Evolutionary conservation across 148 eudicot genomes (phyloP).

Genomic region (Persicaria tinctoria): DNA sequence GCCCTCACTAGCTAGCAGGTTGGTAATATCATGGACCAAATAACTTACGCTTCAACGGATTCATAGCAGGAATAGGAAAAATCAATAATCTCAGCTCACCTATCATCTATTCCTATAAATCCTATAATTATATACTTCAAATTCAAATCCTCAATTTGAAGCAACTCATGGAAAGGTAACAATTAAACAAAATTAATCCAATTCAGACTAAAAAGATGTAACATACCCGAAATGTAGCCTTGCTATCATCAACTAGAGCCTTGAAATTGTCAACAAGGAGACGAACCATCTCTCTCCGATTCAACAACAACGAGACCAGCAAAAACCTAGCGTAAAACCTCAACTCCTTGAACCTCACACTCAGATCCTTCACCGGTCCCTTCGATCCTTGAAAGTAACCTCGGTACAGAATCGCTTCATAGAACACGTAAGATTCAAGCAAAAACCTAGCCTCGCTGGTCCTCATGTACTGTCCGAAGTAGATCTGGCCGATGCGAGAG

Average conservation of each 20-base stretch:
- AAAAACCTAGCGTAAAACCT: slow-evolving; percentile 90
- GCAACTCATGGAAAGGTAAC: not conserved
- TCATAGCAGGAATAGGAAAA: not conserved
- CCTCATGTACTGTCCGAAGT: slow-evolving; percentile 73
- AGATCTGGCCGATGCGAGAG: slow-evolving; percentile 85
- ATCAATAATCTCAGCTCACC: not conserved
- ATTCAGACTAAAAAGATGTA: not conserved
- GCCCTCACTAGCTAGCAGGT: not conserved
- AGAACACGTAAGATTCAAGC: slow-evolving; percentile 69
- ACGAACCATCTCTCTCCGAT: slow-evolving; percentile 45
- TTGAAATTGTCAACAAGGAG: slow-evolving; percentile 59
- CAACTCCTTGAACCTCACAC: slow-evolving; percentile 78
- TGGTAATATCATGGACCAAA: not conserved
- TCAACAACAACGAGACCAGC: slow-evolving; percentile 71
- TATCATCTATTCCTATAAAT: not conserved
- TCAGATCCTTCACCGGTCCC: slow-evolving; percentile 35
- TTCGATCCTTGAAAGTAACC: slow-evolving; percentile 44
- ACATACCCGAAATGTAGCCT: slow-evolving; percentile 49
- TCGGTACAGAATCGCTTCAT: slow-evolving; percentile 68
- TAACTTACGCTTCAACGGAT: not conserved
- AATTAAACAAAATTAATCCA: not conserved
- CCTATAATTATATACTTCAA: not conserved
- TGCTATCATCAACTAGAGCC: slow-evolving; percentile 62
- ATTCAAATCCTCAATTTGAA: not conserved
- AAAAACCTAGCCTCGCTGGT: slow-evolving; percentile 77